Base-by-base conservation (phyloP, 106 monocot genomes). In the Apostasia ramifera region DNA sequence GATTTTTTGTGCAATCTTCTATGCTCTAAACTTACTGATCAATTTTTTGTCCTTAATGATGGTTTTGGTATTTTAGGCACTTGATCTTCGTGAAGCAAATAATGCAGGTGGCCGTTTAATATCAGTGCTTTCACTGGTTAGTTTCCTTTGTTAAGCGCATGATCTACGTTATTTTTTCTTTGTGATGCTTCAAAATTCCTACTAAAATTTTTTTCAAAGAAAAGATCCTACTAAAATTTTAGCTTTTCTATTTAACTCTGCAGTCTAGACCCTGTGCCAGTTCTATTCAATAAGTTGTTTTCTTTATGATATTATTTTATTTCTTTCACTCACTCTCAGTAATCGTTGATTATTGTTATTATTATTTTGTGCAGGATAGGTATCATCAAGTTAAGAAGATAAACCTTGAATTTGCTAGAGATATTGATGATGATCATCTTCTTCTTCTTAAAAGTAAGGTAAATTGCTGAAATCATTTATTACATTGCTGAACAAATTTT, bases 321-420 rank as follows among this genome's bases (percentile, higher is more conserved):
- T 61, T 41, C 26, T 41, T 61, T 9, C 42, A 42, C 61, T 42
- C 3, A 61, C 10, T 40, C 9, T 41, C 44, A 4, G 26, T 39
- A 26, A 61, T 50, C 26, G 3, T 44, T 60, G 0, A 2, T 61
- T 53, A 8, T 48, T 65, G 37, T 9, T 49, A 1, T 44, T 8
- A 72, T 67, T 57, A 57, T 3, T 7, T 37, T 83, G 12, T 79
- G 50, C 77, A 94, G 94, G 58, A 79, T 12, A 87, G 94, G 47
- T 91, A 91, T 84, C 54, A 47, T n/a, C 61, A 85, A 55, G 65
- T 94, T n/a, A 82, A 81, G 71, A 70, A 45, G 61, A 81, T 94
- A 58, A 86, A 74, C 71, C 77, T 95, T 52, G 95, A 91, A 81
- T 95, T 95, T 77, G 86, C 91, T 2, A 88, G 81, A 64, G 86